Base-by-base conservation (phyloP, 495 filamentous ascomycete species). In the Podospora fimiseda region DNA sequence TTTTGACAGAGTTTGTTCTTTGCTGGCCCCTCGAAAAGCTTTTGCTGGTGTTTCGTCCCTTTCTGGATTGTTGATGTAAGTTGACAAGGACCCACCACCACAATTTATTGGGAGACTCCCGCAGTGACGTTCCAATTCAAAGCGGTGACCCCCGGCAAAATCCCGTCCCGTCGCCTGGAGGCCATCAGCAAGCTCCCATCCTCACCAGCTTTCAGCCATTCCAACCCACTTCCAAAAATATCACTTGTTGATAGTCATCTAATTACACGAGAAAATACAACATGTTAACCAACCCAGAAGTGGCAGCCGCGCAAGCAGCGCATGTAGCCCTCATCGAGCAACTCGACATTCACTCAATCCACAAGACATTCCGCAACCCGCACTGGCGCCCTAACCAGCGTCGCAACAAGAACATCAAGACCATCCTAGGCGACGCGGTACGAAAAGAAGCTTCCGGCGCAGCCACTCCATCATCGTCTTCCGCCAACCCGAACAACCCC, bases 381-480 rank as follows among this genome's bases (percentile, higher is more conserved):
- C 69, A 83, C 63, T 98, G 92, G 92, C 89, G 85, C 56, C 87
- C 94, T 15, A 87, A 91, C 51, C 86, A 90, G 68, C 89, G 93
- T 13, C 89, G 93, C 67, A 97, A 96, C 77, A 96, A 96, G 74
- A 96, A 94, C 63, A 84, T 97, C 70, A 97, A 97, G 70, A 88
- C 95, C 64, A 90, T 97, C 53, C 78, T 98, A 55, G 83, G 89
- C n/a, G 93, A 98, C 59, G 88, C 84, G 22, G 78, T 86, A 19
- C 83, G 89, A 36, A 90, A 90, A 65, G 85, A 92, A 72, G 87
- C 88, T 7, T 80, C 86, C 14, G 75, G 90, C 57, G 74, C 77
- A n/a, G 82, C 81, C 8, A 93, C 89, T 0, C 88, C 93, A 51
- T 82, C 82, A 59, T 90, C 91, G 68, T 58, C 71, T 54, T 74